phyloP scores from a whole-genome alignment of 352 stramenopile species.

The Phytophthora rubi region DNA sequence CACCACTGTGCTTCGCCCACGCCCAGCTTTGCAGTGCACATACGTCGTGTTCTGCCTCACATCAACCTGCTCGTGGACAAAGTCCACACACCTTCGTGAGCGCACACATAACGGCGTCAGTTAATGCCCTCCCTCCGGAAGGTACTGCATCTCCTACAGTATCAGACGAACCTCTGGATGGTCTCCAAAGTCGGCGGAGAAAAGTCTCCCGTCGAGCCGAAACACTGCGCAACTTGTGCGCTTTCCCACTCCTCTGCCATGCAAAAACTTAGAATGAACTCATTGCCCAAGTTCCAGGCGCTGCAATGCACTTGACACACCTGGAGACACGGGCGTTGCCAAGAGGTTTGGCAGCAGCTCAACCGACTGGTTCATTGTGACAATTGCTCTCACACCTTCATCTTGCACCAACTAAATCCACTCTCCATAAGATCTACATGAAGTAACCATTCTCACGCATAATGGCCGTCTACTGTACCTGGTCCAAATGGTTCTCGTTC shows the following conservation, averaged over 20 bases:
- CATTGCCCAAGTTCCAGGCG: neutral
- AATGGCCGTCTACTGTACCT: constrained; percentile 22
- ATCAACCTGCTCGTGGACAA: constrained; percentile 70
- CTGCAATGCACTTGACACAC: constrained; percentile 26
- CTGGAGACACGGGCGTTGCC: constrained; percentile 60
- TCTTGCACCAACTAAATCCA: constrained; percentile 51
- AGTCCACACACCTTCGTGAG: constrained; percentile 55
- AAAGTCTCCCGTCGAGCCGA: constrained; percentile 74
- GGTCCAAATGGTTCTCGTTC: constrained; percentile 58
- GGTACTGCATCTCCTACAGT: neutral
- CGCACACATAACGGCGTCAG: neutral
- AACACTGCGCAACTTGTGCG: constrained; percentile 58
- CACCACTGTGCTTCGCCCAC: constrained; percentile 75
- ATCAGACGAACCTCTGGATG: constrained; percentile 44
- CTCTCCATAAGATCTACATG: neutral
- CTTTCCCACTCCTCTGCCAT: constrained; percentile 60
- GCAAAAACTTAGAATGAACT: neutral
- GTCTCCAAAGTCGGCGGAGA: constrained; percentile 70
- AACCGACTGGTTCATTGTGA: constrained; percentile 80
- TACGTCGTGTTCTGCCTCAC: constrained; percentile 63
- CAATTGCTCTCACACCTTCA: constrained; percentile 67
- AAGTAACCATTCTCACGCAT: neutral
- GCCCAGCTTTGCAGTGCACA: constrained; percentile 85
- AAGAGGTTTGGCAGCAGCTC: constrained; percentile 77
- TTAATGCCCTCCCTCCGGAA: neutral